phyloP scores from a whole-genome alignment of 345 rosid species.

The Ricinus communis region DNA sequence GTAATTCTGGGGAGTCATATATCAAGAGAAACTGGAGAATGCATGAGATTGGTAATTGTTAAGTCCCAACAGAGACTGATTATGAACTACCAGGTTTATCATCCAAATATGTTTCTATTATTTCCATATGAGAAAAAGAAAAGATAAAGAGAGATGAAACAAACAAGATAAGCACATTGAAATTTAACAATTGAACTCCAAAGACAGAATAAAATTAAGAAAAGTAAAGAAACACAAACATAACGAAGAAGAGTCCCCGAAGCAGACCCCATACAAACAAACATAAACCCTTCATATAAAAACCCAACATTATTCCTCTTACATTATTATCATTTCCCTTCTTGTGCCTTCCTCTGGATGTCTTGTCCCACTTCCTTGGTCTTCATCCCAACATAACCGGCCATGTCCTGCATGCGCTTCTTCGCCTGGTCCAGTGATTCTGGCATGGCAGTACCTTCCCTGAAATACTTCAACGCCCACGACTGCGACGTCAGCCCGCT shows the following conservation, averaged over 20 bases:
- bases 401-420: slow-evolving; percentile 42
- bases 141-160: not conserved
- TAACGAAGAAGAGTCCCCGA: not conserved
- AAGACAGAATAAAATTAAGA: not conserved
- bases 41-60: too few species aligned
- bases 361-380: slow-evolving; percentile 53
- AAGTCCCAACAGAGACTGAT: too few species aligned
- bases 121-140: too few species aligned
- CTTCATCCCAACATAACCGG: slow-evolving; percentile 44
- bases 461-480: slow-evolving; percentile 41
- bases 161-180: slow-evolving; percentile 5
- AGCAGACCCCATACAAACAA: not conserved
- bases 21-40: too few species aligned
- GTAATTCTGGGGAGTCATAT: too few species aligned
- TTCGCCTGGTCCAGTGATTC: slow-evolving; percentile 44
- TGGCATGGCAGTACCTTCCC: slow-evolving; percentile 30
- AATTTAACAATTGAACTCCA: slow-evolving; percentile 6
- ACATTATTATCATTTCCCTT: slow-evolving; percentile 21
- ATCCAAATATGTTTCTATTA: too few species aligned
- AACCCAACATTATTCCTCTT: not conserved
- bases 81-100: too few species aligned
- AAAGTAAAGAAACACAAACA: not conserved
- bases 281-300: not conserved
- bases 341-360: slow-evolving; percentile 42
- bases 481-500: slow-evolving; percentile 52